These are phyloP conservation scores for Debaryomycetaceae sp. DNA, from an alignment of 1,139 yeast genomes.

Conservation along the genomic window DNA sequence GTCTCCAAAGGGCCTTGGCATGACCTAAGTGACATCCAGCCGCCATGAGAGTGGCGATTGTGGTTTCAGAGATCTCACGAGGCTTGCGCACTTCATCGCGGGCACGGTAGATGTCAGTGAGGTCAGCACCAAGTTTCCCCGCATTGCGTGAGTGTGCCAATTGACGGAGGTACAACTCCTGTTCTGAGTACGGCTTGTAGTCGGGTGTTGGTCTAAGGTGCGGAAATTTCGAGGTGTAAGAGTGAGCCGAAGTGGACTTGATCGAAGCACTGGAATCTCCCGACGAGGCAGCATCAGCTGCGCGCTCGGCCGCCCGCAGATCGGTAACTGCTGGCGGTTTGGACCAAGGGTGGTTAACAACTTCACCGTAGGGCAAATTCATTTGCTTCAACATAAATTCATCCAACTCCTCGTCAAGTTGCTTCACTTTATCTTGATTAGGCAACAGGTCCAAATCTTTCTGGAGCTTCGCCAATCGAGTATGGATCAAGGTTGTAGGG, in stretches of 20 bases:
- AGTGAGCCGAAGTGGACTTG: conserved; percentile 28
- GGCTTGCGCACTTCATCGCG: conserved; percentile 64
- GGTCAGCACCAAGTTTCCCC: conserved; percentile 60
- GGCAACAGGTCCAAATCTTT: conserved; percentile 26
- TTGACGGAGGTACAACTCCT: conserved; percentile 75
- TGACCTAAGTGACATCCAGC: conserved; percentile 97
- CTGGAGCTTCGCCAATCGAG: conserved; percentile 29
- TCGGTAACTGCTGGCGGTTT: neutral
- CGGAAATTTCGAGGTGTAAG: conserved; percentile 32
- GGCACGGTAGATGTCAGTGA: conserved; percentile 64
- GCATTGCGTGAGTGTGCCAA: conserved; percentile 46
- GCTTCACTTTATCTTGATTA: conserved; percentile 29
- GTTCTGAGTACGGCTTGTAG: conserved; percentile 54
- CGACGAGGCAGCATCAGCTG: too few relatives aligned
- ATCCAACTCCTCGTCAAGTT: conserved; percentile 40
- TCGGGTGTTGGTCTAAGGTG: conserved; percentile 42
- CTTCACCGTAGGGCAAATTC: conserved; percentile 30
- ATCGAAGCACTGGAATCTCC: conserved; percentile 9
- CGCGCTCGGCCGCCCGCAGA: neutral
- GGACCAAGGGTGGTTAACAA: conserved; percentile 34
- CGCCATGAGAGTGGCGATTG: conserved; percentile 70
- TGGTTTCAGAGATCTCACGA: conserved; percentile 47
- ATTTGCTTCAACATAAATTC: conserved; percentile 34
- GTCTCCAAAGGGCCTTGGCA: conserved; percentile 71
- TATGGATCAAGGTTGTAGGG: conserved; percentile 27